Evolutionary conservation across 768 basidiomycete species (phyloP), one percentile per base, ranked within the genome.

Genomic region (Tricholoma matsutake): DNA sequence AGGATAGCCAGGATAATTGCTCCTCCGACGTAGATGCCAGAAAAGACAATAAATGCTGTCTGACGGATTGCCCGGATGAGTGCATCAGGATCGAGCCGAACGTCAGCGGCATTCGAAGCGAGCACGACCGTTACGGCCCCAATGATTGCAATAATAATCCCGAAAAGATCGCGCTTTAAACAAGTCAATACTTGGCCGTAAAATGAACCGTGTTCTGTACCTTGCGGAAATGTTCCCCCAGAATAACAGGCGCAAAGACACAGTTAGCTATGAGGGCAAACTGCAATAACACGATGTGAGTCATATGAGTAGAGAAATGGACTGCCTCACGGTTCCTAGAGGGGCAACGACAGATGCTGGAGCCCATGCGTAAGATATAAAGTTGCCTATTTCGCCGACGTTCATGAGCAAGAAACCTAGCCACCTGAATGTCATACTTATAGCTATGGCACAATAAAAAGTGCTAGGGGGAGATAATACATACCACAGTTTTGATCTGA

Each of bases 181-280:
- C 16, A 62, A 31, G 56, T 69, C 52, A 73, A 65, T 43, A 31
- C 63, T 51, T 54, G 41, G 28, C 56, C 57, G 32, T 32, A 39
- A 54, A 45, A 61, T 20, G 28, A 69, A 59, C 64, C 22, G 14
- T 69, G 64, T 73, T 71, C 70, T 41, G 2, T 18, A 88, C 88
- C 75, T 82, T 88, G 35, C 89, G 87, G 70, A 99, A 96, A 5
- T 82, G 83, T 75, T 98, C 93, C 8, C 85, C 80, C 9, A 94
- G 81, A 69, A 98, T 83, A 2, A 94, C 67, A 14, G 96, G 96
- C 1, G 96, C 94, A 64, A 98, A 94, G 41, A 95, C 80, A 69
- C 95, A 98, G 72, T 98, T 98, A 13, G 96, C 93, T 61, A 96
- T 87, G n/a, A 98, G 79, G 2, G 94, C 94, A 72, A 94, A 91